Evolutionary conservation across 805 yeast genomes (phyloP).

Genomic region (Pichia kluyveri): DNA sequence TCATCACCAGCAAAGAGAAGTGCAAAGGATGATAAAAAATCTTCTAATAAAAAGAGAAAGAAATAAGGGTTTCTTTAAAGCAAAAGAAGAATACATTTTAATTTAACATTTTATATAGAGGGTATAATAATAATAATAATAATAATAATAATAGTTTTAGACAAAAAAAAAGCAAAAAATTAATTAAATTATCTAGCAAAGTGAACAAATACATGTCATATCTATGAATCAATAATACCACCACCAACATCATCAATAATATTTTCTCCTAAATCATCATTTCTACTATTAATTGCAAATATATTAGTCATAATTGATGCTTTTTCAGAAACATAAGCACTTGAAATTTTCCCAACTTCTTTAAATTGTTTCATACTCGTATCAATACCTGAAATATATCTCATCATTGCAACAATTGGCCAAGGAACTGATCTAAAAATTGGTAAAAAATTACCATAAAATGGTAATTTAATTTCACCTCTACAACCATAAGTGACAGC

Average conservation of each 20-base stretch:
- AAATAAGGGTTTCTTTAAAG: neutral
- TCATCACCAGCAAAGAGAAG: conserved; percentile 29
- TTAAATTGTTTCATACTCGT: conserved; percentile 26
- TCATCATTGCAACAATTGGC: conserved; percentile 48
- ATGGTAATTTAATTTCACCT: conserved; percentile 66
- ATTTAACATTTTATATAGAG: no score
- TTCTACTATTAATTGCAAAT: neutral
- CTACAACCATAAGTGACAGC: conserved; percentile 53
- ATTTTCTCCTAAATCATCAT: neutral
- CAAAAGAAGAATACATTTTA: no score
- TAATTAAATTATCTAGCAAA: no score
- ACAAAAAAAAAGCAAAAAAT: no score
- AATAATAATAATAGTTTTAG: no score
- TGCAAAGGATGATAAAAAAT: conserved; percentile 22
- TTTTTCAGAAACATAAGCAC: neutral
- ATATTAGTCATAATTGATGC: neutral
- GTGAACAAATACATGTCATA: no score
- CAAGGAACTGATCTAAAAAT: conserved; percentile 63
- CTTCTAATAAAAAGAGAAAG: conserved; percentile 12
- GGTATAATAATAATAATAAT: no score
- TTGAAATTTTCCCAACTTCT: neutral
- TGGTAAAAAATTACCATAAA: conserved; percentile 71
- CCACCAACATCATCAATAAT: no score
- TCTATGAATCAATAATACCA: no score
- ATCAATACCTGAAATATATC: conserved; percentile 66